Percentiles rank a stretch among this genome's conserved stretches.
Conservation (phyloP, 169 alveolate species). For the Babesia ovata region DNA sequence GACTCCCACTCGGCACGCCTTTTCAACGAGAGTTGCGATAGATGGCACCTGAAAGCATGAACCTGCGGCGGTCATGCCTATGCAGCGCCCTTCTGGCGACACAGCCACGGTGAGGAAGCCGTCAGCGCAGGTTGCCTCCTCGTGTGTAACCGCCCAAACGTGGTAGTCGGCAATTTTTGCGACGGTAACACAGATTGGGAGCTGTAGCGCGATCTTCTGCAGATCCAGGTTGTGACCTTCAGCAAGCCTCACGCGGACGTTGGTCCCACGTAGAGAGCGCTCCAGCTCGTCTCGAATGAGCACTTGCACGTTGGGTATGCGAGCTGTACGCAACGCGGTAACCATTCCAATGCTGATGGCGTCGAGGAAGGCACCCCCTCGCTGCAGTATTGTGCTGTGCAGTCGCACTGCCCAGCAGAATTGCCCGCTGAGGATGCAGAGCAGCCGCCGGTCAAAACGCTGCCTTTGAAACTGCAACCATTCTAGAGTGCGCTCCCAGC, state of each 20-base stretch:
- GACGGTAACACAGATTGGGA: conserved; percentile 49
- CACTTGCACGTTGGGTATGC: conserved; percentile 67
- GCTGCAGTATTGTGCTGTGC: conserved; percentile 67
- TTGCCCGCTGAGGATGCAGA: conserved; percentile 70
- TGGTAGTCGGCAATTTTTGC: conserved; percentile 21
- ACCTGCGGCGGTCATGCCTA: conserved; percentile 41
- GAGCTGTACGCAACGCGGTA: conserved; percentile 66
- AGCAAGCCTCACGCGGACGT: conserved; percentile 34
- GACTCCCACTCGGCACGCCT: conserved; percentile 17
- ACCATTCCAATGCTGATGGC: conserved; percentile 73
- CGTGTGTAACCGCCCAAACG: conserved; percentile 56
- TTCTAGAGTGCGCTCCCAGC: conserved; percentile 57
- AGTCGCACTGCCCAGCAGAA: conserved; percentile 74
- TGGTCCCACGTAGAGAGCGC: conserved; percentile 38
- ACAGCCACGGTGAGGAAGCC: conserved; percentile 60
- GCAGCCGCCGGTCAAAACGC: conserved; percentile 54
- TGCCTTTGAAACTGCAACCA: conserved; percentile 56
- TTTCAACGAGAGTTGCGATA: conserved; percentile 11
- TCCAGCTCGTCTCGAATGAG: conserved; percentile 64
- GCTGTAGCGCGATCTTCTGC: conserved; percentile 12
- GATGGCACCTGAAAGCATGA: conserved; percentile 31
- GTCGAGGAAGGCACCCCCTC: conserved; percentile 74
- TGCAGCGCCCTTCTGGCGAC: conserved; percentile 38
- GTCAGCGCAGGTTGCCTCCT: conserved; percentile 61
- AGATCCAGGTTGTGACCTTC: conserved; percentile 42